Evolutionary conservation across 2,329 filamentous ascomycete genomes (phyloP).

Genomic region (Ceratocystis diversiconidia): DNA sequence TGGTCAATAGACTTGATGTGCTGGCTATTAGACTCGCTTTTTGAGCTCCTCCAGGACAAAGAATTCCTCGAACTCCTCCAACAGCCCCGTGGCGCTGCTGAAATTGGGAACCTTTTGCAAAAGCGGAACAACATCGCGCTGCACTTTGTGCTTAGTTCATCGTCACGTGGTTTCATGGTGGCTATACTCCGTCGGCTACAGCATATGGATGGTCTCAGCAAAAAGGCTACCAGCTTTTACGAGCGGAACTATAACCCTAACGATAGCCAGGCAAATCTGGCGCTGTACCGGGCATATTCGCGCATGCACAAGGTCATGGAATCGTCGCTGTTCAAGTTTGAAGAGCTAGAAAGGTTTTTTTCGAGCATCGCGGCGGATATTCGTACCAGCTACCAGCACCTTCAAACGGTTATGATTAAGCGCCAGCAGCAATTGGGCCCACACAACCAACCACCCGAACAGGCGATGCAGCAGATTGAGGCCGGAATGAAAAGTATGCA

Average conservation of each 20-base stretch:
- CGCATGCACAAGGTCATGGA: slow-evolving; percentile 39
- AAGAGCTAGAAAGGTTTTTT: slow-evolving; percentile 50
- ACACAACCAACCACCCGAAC: slow-evolving; percentile 21
- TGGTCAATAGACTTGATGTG: slow-evolving; percentile 63
- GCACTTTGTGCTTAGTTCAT: slow-evolving; percentile 56
- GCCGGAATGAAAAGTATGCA: slow-evolving; percentile 33
- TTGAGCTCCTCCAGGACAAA: slow-evolving; percentile 38
- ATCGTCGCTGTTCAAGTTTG: slow-evolving; percentile 40
- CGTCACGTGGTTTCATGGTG: slow-evolving; percentile 57
- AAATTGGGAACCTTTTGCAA: slow-evolving; percentile 37
- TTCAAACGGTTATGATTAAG: slow-evolving; percentile 9
- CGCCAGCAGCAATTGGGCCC: slow-evolving; percentile 1
- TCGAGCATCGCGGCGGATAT: slow-evolving; percentile 35
- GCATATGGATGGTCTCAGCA: slow-evolving; percentile 39
- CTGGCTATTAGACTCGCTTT: slow-evolving; percentile 47
- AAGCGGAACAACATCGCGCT: slow-evolving; percentile 43
- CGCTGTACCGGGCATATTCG: slow-evolving; percentile 43
- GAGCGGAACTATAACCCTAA: slow-evolving; percentile 30
- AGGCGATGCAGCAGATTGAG: slow-evolving; percentile 30
- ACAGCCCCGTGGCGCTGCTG: slow-evolving; percentile 27
- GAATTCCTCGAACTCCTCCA: slow-evolving; percentile 38
- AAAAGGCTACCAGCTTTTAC: slow-evolving; percentile 37
- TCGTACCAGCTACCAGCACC: slow-evolving; percentile 28
- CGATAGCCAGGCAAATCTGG: slow-evolving; percentile 32
- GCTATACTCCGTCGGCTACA: slow-evolving; percentile 51